A percentile compares a stretch with the other conserved stretches of the same genome.
These are phyloP conservation scores for Lentinula guzmanii DNA, from an alignment of 768 basidiomycete species.

Conservation along the genomic window DNA sequence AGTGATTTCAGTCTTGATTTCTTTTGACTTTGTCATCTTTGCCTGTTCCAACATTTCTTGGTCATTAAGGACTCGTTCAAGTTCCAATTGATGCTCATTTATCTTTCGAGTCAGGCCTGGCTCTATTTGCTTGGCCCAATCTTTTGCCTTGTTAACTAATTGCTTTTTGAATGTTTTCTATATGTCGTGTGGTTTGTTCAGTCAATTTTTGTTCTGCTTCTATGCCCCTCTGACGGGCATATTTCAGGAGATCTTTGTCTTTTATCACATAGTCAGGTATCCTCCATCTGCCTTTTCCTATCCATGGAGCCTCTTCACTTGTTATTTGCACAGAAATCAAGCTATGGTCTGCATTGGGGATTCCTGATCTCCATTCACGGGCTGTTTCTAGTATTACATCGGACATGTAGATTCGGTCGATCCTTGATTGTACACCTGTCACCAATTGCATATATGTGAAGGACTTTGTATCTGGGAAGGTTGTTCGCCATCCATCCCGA, in stretches of 20 bases:
- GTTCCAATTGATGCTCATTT: neutral
- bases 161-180: constrained; percentile 8
- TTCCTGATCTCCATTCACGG: constrained; percentile 21
- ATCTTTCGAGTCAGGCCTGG: constrained; percentile 1
- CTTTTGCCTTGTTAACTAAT: constrained; percentile 3
- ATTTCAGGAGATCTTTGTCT: constrained; percentile 12
- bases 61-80: neutral
- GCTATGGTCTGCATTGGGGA: constrained; percentile 23
- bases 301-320: constrained; percentile 15
- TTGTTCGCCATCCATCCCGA: neutral
- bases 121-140: constrained; percentile 5
- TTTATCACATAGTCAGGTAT: constrained; percentile 17
- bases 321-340: constrained; percentile 20
- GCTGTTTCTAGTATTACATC: constrained; percentile 9
- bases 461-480: neutral
- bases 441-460: neutral
- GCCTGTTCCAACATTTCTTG: neutral
- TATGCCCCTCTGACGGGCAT: constrained; percentile 6
- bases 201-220: constrained; percentile 2
- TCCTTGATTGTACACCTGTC: too few species aligned
- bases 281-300: constrained; percentile 26
- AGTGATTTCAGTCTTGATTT: constrained; percentile 1
- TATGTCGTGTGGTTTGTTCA: neutral
- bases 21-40: neutral
- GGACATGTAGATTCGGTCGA: constrained; percentile 27